Evolutionary conservation across 495 filamentous ascomycete genomes (phyloP).

Genomic region (Tuber borchii): DNA sequence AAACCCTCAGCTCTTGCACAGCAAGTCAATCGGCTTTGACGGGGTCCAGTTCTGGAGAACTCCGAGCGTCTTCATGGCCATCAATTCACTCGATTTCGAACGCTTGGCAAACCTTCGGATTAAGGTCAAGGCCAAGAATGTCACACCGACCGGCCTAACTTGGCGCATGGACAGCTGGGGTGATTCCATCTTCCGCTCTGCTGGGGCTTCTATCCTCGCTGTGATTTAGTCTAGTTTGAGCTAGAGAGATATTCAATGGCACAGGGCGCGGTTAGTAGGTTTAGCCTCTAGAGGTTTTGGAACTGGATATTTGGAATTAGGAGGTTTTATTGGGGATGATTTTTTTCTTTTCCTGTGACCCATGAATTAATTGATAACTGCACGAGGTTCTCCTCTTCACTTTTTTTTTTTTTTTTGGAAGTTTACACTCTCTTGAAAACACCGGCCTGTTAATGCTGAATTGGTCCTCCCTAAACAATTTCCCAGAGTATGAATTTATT

Average conservation of each 20-base stretch:
- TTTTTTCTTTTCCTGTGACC: not conserved
- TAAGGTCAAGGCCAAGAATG: not conserved
- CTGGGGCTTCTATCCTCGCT: slow-evolving; percentile 4
- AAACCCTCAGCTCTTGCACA: not conserved
- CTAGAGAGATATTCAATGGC: not conserved
- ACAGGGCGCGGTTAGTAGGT: not conserved
- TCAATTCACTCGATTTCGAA: not conserved
- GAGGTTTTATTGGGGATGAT: not conserved
- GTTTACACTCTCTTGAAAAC: not conserved
- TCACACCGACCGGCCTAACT: slow-evolving; percentile 6
- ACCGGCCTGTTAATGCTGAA: not conserved
- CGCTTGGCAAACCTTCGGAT: not conserved
- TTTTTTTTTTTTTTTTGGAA: not conserved
- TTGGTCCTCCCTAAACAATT: not conserved
- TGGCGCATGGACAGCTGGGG: slow-evolving; percentile 10
- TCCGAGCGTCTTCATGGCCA: slow-evolving; percentile 8
- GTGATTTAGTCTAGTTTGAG: not conserved
- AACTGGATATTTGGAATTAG: not conserved
- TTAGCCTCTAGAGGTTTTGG: not conserved
- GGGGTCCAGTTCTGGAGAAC: not conserved
- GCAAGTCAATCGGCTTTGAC: not conserved
- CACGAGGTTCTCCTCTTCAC: too few species aligned
- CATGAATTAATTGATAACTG: not conserved
- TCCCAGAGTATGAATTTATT: not conserved
- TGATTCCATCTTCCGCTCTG: not conserved